Evolutionary conservation across 495 filamentous ascomycete species (phyloP).

Genomic region (Daldinia vernicosa): DNA sequence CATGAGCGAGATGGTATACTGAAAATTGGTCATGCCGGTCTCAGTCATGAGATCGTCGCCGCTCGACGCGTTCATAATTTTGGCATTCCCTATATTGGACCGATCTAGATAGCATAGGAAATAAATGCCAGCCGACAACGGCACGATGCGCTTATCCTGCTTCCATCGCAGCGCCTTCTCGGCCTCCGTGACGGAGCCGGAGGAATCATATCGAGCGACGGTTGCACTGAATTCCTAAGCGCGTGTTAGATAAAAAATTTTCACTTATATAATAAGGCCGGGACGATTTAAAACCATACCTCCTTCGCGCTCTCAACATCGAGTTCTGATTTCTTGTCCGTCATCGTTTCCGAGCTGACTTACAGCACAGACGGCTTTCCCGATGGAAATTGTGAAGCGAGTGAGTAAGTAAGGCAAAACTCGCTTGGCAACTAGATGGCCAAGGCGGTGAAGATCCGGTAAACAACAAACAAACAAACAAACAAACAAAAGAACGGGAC

Average conservation of each 20-base stretch:
- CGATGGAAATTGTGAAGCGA: background rate
- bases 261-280: no score
- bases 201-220: conserved; percentile 27
- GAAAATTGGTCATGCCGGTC: conserved; percentile 66
- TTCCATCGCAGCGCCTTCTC: conserved; percentile 62
- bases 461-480: background rate
- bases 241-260: no score
- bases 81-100: conserved; percentile 53
- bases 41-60: conserved; percentile 67
- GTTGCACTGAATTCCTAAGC: conserved; percentile 23
- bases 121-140: conserved; percentile 61
- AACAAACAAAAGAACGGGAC: background rate
- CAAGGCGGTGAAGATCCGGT: background rate
- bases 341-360: conserved; percentile 16
- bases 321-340: conserved; percentile 18
- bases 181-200: conserved; percentile 40
- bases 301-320: conserved; percentile 35
- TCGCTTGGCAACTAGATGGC: background rate
- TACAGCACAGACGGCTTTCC: background rate
- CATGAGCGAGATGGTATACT: conserved; percentile 75
- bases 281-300: conserved; percentile 11
- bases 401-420: background rate
- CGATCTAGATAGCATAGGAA: conserved; percentile 63
- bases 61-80: conserved; percentile 54
- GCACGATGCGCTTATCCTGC: conserved; percentile 66